Evolutionary conservation across 2,329 filamentous ascomycete species (phyloP), one percentile per base, ranked within the genome.

Genomic region (Pseudocercospora eumusae): DNA sequence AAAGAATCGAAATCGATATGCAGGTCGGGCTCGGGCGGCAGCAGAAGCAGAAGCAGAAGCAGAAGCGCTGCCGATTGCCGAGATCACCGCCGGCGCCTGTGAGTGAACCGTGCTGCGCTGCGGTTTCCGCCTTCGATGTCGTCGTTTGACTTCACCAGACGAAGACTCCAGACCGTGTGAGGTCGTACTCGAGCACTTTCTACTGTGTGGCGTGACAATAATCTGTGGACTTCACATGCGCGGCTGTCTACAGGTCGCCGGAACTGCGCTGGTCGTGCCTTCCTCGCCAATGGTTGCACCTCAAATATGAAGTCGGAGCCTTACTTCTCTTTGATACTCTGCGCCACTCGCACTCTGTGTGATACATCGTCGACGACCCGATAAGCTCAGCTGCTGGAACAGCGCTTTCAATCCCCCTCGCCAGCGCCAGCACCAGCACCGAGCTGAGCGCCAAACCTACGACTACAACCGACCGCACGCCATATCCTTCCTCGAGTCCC

Each of bases 151-250:
- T 52, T 31, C 49, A 25, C 49, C 21, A 15, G 49, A 15, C 25
- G 49, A 27, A 18, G 49, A 25, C 49, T 7, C 44, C 44, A 47
- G 44, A 47, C 18, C 44, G 44, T 47, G 44, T 47, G 18, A 47
- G 44, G 44, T 47, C 21, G 44, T 47, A 28, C 54, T 45, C 54
- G 53, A 31, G 21, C 36, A 23, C 18, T 47, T 21, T 36, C 56
- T 23, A 23, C 28, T 40, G 56, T 59, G 44, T 42, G 25, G 50
- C 56, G 58, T 27, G 31, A 40, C 23, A 27, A 60, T 52, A 36
- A 15, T 31, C 50, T 31, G 58, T 47, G 44, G 50, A 25, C 58
- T 56, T 55, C 52, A 56, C 58, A 49, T 49, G 28, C 1, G n/a
- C 11, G n/a, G 15, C 7, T 40, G 36, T 40, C n/a, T 18, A 40